Percentiles rank a stretch among this genome's conserved stretches.
Evolutionary conservation across 192 early-diverging fungal species (phyloP).

Genomic region (Backusella parvicylindrica): DNA sequence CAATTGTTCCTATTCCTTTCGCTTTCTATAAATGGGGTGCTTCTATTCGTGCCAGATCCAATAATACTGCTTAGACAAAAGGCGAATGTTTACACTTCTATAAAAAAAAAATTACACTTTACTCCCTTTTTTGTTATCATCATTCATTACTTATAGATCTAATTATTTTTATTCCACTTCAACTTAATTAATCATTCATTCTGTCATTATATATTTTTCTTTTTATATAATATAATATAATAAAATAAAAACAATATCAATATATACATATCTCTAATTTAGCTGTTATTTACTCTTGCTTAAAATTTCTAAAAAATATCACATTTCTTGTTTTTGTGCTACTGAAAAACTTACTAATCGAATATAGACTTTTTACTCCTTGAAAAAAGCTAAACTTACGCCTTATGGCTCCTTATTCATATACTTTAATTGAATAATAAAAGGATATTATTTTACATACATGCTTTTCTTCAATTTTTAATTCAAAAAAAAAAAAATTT

Average conservation of each 20-base stretch:
- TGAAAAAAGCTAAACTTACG: neutral
- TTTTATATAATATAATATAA: neutral
- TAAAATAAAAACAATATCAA: neutral
- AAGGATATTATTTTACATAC: neutral
- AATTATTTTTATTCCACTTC: neutral
- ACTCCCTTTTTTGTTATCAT: neutral
- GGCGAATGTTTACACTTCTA: neutral
- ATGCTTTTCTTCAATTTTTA: neutral
- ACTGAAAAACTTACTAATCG: neutral
- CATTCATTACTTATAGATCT: neutral
- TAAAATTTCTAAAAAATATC: neutral
- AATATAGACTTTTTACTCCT: neutral
- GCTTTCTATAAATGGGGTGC: constrained; percentile 25
- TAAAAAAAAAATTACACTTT: neutral
- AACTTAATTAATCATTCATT: neutral
- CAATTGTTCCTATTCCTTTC: constrained; percentile 34
- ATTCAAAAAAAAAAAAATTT: no score
- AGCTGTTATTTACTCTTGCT: neutral
- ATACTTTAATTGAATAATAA: neutral
- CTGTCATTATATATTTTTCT: neutral
- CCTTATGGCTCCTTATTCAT: neutral
- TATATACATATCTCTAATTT: neutral
- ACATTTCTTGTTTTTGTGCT: neutral
- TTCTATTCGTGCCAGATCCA: constrained; percentile 16
- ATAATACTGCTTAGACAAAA: constrained; percentile 11